Base-by-base conservation (phyloP, 2,329 filamentous ascomycete genomes). In the Hawksworthiomyces lignivorus region DNA sequence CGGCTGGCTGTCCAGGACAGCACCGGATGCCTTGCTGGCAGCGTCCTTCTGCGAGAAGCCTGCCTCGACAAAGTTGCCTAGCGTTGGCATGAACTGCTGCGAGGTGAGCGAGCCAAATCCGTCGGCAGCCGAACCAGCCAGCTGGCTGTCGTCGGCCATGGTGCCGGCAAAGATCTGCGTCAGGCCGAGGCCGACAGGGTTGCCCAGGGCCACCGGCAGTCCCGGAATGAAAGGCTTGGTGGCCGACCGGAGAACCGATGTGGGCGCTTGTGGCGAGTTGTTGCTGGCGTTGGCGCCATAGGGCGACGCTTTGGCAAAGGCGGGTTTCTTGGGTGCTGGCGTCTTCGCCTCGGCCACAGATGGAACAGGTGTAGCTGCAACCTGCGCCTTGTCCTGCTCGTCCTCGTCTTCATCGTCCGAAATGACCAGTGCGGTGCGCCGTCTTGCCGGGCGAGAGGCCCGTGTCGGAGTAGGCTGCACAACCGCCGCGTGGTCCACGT, bases 81-180 rank as follows among this genome's bases (percentile, higher is more conserved):
- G 69, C 29, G 72, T 72, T 4, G 82, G 78, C 58, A 79, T 74
- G 45, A 69, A 60, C 36, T 64, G 61, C 22, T 68, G 61, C 7
- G 70, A 71, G 15, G 72, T 59, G 24, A 52, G 52, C 18, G 41
- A 21, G 1, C 33, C 41, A 7, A 20, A 14, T 7, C 14, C 28
- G 28, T 15, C 28, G 14, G 35, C 37, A 4, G 33, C 27, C 11
- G 37, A 30, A 12, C 55, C 52, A 15, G 51, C 53, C 41, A 51
- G 53, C 52, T 77, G 72, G 51, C 71, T 77, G 58, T 68, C 79
- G 36, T 85, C 87, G 3, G 22, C 35, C 78, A 96, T 84, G 1
- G 88, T 95, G 11, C 87, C 87, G 5, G 84, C 85, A 57, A 95
- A 96, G 48, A 92, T 90, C 54, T 95, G 89, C 0, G 87, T 94